phyloP scores from a whole-genome alignment of 2,329 filamentous ascomycete genomes.

The Claviceps sp. region DNA sequence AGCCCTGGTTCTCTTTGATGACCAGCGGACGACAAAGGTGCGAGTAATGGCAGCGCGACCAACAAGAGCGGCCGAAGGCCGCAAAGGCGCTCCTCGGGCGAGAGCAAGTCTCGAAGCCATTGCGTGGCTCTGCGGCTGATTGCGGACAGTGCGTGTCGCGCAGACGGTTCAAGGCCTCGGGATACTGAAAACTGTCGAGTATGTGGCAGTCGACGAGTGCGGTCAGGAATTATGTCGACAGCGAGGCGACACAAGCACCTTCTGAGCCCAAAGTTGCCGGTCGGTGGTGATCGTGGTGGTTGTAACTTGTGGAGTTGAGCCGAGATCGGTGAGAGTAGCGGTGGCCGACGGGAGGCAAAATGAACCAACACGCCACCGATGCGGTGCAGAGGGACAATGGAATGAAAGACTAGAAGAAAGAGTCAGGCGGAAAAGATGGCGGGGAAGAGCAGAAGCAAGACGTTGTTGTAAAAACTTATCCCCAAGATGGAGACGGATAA shows the following conservation, averaged over 20 bases:
- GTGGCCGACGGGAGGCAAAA: no score
- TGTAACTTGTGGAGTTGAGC: no score
- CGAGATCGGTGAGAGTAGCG: no score
- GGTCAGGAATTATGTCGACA: not conserved
- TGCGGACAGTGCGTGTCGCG: not conserved
- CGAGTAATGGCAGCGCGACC: conserved; percentile 4
- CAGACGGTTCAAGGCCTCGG: not conserved
- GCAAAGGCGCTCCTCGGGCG: conserved; percentile 11
- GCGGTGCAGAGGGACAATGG: not conserved
- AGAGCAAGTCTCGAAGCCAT: conserved; percentile 17
- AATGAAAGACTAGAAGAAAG: not conserved
- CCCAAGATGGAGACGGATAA: not conserved
- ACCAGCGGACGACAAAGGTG: not conserved
- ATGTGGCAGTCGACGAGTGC: not conserved
- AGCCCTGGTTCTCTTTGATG: no score
- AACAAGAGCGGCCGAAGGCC: conserved; percentile 8
- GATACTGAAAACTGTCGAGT: not conserved
- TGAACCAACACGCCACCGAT: not conserved
- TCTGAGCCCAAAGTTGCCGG: not conserved
- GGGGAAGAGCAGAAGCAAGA: not conserved
- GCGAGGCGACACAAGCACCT: not conserved
- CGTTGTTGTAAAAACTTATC: no score
- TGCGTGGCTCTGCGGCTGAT: not conserved
- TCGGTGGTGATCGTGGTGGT: not conserved
- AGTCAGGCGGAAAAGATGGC: not conserved